Percentiles rank a stretch among this genome's conserved stretches.
Conservation (phyloP, 352 stramenopile genomes). For the Hyaloperonospora brassicae region DNA sequence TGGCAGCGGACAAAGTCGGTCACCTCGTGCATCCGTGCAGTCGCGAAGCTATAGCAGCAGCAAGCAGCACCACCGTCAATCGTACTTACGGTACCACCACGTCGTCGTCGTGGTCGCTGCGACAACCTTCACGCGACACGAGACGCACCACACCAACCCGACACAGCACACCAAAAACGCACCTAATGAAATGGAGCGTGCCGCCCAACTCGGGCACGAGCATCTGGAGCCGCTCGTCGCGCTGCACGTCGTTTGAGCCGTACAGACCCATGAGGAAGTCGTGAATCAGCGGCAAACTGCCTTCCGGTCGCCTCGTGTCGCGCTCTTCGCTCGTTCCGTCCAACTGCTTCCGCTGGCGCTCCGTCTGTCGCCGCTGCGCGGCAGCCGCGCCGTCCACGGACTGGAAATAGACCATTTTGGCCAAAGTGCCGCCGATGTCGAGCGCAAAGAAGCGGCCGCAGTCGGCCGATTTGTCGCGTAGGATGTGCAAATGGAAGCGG, state of each 20-base stretch:
- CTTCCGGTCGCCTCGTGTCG: constrained; percentile 24
- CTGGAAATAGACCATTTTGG: constrained; percentile 93
- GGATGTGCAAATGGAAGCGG: constrained; percentile 60
- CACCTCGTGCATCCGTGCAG: constrained; percentile 58
- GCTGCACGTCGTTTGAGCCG: constrained; percentile 35
- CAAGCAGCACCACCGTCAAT: not conserved
- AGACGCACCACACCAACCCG: not conserved
- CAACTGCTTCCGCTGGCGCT: constrained; percentile 19
- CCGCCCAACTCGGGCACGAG: constrained; percentile 72
- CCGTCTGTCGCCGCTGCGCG: constrained; percentile 25
- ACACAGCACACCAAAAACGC: constrained; percentile 3
- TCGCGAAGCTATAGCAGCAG: constrained; percentile 43
- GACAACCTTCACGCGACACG: constrained; percentile 5
- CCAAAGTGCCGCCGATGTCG: constrained; percentile 89
- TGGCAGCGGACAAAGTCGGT: constrained; percentile 59
- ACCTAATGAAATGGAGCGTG: constrained; percentile 92
- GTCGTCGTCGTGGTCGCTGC: not conserved
- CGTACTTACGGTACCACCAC: no score
- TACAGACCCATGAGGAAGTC: constrained; percentile 41
- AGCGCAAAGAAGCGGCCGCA: constrained; percentile 81
- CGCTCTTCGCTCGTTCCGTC: constrained; percentile 7
- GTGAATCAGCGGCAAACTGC: constrained; percentile 48
- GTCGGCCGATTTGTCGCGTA: constrained; percentile 59
- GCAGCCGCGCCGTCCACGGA: constrained; percentile 30
- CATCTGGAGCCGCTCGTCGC: constrained; percentile 57